Conservation (phyloP, 306 rosid genomes). For the Cucurbita pepo region DNA sequence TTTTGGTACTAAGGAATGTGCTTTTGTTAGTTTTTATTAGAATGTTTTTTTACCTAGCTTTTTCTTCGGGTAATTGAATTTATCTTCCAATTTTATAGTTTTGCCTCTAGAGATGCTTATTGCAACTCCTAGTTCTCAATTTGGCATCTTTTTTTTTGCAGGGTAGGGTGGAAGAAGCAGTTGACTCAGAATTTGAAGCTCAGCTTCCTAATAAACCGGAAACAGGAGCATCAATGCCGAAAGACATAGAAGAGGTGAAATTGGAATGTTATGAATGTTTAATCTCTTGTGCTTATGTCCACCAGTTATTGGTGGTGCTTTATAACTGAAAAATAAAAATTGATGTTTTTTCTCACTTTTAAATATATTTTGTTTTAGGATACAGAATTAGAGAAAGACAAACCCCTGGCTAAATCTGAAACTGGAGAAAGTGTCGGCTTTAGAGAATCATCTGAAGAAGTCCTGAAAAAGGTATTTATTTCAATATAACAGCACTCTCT, state of each 20-base stretch:
- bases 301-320: neutral
- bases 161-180: conserved; percentile 27
- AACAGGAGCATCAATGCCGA: conserved; percentile 18
- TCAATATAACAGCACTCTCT: neutral
- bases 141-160: conserved; percentile 18
- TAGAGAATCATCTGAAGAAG: conserved; percentile 37
- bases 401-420: conserved; percentile 32
- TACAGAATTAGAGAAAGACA: conserved; percentile 25
- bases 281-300: neutral
- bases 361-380: conserved; percentile 21
- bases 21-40: neutral
- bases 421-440: conserved; percentile 18
- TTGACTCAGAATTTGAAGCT: conserved; percentile 19
- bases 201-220: conserved; percentile 20
- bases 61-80: neutral
- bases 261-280: neutral
- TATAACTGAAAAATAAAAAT: neutral
- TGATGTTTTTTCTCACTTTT: neutral
- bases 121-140: conserved; percentile 12
- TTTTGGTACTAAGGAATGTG: neutral
- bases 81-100: neutral
- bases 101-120: neutral
- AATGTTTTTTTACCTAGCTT: neutral
- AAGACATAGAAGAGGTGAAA: conserved; percentile 41
- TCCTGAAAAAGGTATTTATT: conserved; percentile 17